Evolutionary conservation across 805 yeast species (phyloP), one percentile per base, ranked within the genome.

Genomic region (Myxozyma kluyveri): DNA sequence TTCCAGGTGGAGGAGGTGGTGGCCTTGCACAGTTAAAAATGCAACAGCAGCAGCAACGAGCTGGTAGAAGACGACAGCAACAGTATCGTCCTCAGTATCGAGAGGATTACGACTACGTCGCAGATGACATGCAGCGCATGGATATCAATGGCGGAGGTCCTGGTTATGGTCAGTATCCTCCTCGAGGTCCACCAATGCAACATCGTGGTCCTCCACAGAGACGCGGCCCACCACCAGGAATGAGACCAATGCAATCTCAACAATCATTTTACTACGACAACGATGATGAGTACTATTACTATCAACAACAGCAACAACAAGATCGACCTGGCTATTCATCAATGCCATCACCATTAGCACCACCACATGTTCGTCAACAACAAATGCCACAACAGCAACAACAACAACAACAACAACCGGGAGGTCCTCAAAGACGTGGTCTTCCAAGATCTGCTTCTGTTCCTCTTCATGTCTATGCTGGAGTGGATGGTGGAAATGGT

Each of bases 1-100:
- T 52, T 36, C 57, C 57, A 6, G 35, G 43, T 4, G 47, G 49
- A 12, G 50, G 43, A 17, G 49, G 49, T 37, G 50, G 53, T 23
- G 47, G 45, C 4, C 43, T 52, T 14, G 38, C 43, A 27, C 50
- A 45, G 21, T 29, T 42, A 47, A 32, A 41, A 35, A 32, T 35
- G 46, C 46, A 42, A 42, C 42, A 32, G 21, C 56, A 52, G 24
- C 52, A 38, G n/a, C 45, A 41, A 26, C n/a, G n/a, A n/a, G n/a
- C n/a, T n/a, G n/a, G n/a, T n/a, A n/a, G n/a, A n/a, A n/a, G n/a
- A n/a, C n/a, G n/a, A n/a, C 37, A 18, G 12, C 51, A 41, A 23
- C 41, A 29, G 5, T 23, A 47, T 29, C 33, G 12, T 14, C 14
- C 33, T 14, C 46, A 41, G 37, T 32, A 22, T 19, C 31, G 46